Evolutionary conservation across 1,284 basidiomycete species (phyloP).

Genomic region (Sanghuangporus weigelae): DNA sequence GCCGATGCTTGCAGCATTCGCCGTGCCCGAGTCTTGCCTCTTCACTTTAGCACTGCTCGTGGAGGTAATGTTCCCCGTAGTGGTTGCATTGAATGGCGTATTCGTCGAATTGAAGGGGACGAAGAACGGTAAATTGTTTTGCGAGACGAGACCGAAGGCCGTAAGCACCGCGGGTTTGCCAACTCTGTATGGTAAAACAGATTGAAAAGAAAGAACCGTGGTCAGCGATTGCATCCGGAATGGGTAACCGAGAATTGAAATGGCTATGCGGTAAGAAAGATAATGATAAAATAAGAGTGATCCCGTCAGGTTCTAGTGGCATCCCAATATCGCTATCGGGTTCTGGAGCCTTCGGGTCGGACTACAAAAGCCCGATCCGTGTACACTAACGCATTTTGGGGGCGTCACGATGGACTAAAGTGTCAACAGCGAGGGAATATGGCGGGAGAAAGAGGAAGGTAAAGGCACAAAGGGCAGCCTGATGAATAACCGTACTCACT

Average conservation of each 20-base stretch:
- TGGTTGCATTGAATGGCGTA: conserved; percentile 32
- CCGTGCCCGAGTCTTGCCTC: conserved; percentile 1
- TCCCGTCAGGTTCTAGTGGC: background rate
- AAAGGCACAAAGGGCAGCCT: background rate
- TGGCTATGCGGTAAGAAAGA: background rate
- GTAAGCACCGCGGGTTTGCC: conserved; percentile 52
- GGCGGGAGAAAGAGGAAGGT: background rate
- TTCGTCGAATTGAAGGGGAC: conserved; percentile 54
- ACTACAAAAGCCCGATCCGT: background rate
- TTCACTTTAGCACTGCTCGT: conserved; percentile 14
- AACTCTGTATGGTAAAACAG: conserved; percentile 31
- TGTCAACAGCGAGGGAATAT: background rate
- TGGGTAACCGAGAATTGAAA: background rate
- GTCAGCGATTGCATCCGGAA: background rate
- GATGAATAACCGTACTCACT: conserved; percentile 32
- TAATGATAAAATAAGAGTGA: background rate
- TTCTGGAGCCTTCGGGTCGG: background rate
- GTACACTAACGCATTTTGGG: background rate
- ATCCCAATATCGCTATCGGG: background rate
- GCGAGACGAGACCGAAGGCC: conserved; percentile 59
- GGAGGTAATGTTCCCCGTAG: conserved; percentile 21
- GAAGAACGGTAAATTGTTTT: conserved; percentile 43
- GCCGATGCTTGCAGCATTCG: conserved; percentile 27
- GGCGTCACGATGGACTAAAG: background rate
- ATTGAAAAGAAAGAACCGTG: background rate